Conservation (phyloP, 345 rosid species). For the Arabis hirsuta region DNA sequence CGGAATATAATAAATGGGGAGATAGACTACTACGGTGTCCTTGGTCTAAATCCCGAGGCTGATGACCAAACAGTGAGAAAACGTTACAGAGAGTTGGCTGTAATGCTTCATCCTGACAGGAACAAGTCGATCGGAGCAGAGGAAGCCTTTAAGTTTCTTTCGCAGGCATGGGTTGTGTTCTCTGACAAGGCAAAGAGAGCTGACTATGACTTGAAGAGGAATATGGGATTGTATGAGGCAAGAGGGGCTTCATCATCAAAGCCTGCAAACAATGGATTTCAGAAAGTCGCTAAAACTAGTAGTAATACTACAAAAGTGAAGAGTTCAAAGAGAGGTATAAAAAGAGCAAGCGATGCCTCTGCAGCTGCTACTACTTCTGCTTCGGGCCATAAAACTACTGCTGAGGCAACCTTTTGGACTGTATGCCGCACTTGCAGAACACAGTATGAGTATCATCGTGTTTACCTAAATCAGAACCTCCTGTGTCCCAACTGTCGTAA, state of each 20-base stretch:
- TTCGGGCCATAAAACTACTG: slow-evolving; percentile 43
- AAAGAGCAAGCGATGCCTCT: slow-evolving; percentile 42
- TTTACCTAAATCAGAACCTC: slow-evolving; percentile 70
- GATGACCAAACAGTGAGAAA: slow-evolving; percentile 61
- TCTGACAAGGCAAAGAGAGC: slow-evolving; percentile 60
- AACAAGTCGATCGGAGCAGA: slow-evolving; percentile 70
- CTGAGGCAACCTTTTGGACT: slow-evolving; percentile 69
- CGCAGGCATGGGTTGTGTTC: slow-evolving; percentile 63
- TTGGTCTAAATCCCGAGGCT: slow-evolving; percentile 60
- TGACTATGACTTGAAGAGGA: slow-evolving; percentile 59
- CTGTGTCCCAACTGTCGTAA: slow-evolving; percentile 65
- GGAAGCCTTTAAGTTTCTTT: slow-evolving; percentile 69
- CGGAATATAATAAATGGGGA: slow-evolving; percentile 54
- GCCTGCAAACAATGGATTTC: slow-evolving; percentile 42
- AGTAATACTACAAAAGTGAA: slow-evolving; percentile 42
- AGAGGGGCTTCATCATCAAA: slow-evolving; percentile 46
- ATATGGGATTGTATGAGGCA: slow-evolving; percentile 42
- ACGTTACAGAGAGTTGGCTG: slow-evolving; percentile 62
- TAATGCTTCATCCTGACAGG: slow-evolving; percentile 70
- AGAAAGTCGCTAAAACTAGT: slow-evolving; percentile 47
- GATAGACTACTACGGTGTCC: slow-evolving; percentile 59
- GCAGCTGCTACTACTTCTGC: slow-evolving; percentile 39
- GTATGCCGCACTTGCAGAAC: slow-evolving; percentile 66
- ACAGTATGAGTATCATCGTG: slow-evolving; percentile 66
- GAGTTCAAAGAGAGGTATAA: slow-evolving; percentile 51